Percentiles rank a stretch among this genome's conserved stretches.
These are phyloP conservation scores for Euphorbia celastroides DNA, from an alignment of 441 rosid genomes.

Conservation along the genomic window DNA sequence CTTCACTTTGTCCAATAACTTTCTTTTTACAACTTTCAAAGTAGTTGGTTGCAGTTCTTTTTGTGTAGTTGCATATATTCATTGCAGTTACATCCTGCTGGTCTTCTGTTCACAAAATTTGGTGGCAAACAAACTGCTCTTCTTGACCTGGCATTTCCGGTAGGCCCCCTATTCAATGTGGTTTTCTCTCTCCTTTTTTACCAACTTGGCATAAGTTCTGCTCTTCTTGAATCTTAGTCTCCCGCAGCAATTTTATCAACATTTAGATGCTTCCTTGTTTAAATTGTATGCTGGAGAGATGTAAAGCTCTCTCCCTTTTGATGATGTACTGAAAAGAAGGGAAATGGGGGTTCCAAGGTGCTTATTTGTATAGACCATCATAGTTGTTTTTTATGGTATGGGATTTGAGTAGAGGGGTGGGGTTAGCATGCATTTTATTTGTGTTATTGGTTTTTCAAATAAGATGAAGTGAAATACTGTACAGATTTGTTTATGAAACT, in stretches of 20 bases:
- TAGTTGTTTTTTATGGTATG: not conserved
- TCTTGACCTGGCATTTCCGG: slow-evolving; percentile 87
- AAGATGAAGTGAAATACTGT: not conserved
- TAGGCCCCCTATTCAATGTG: slow-evolving; percentile 21
- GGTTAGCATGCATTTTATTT: no score
- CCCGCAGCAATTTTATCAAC: not conserved
- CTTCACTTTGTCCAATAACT: not conserved
- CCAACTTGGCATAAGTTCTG: not conserved
- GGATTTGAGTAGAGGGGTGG: no score
- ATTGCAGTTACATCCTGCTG: slow-evolving; percentile 84
- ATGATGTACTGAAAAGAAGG: not conserved
- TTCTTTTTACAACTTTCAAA: not conserved
- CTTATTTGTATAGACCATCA: no score
- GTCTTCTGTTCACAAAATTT: slow-evolving; percentile 76
- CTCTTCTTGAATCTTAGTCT: not conserved
- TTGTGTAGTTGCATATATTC: slow-evolving; percentile 8
- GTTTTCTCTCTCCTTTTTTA: not conserved
- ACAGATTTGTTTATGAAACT: not conserved
- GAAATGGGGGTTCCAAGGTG: no score
- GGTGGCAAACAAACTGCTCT: slow-evolving; percentile 82
- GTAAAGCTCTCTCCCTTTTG: slow-evolving; percentile 2
- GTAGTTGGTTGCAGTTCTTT: not conserved
- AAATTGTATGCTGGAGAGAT: not conserved
- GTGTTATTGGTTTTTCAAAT: not conserved
- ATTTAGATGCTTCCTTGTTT: not conserved